Conservation (phyloP, 192 early-diverging fungal species). For the Rhizophagus sp. region DNA sequence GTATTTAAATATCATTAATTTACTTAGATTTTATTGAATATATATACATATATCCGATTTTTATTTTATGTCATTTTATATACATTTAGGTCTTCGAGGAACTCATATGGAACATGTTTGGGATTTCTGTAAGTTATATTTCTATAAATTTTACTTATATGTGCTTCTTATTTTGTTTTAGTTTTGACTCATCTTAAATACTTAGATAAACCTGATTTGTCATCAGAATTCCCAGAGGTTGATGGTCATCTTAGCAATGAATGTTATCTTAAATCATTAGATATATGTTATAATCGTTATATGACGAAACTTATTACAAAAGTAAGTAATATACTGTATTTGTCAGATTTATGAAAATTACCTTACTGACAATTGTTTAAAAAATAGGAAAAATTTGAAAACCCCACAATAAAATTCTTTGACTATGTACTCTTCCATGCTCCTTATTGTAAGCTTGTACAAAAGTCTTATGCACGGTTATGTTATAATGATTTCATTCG, state of each 20-base stretch:
- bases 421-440: constrained; percentile 95
- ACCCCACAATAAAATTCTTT: constrained; percentile 50
- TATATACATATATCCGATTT: too few species aligned
- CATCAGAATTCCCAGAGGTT: constrained; percentile 96
- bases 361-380: neutral
- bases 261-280: constrained; percentile 91
- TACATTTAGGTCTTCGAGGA: constrained; percentile 65
- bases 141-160: neutral
- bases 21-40: too few species aligned
- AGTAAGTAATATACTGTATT: constrained; percentile 19
- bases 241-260: constrained; percentile 93
- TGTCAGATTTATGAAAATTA: neutral
- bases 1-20: constrained; percentile 29
- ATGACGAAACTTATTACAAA: constrained; percentile 64
- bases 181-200: neutral
- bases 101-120: constrained; percentile 97
- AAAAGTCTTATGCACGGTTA: constrained; percentile 91
- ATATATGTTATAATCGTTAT: constrained; percentile 85
- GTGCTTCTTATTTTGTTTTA: neutral
- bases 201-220: constrained; percentile 93
- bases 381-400: constrained; percentile 9
- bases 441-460: constrained; percentile 97
- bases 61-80: neutral
- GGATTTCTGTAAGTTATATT: constrained; percentile 72
- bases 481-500: constrained; percentile 91